Evolutionary conservation across 1,284 basidiomycete genomes (phyloP).

Genomic region (Afroboletus lepidellus): DNA sequence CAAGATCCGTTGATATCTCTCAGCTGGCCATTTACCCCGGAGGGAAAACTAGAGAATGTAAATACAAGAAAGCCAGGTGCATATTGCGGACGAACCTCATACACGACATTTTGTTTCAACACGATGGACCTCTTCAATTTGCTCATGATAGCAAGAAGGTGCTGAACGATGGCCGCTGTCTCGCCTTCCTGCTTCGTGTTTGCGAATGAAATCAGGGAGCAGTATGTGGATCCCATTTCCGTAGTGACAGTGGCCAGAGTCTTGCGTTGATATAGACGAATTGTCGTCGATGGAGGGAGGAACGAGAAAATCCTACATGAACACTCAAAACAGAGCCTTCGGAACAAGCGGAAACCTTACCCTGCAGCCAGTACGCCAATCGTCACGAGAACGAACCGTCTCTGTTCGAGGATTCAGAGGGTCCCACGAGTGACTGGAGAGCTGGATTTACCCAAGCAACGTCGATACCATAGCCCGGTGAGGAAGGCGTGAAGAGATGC

Average conservation of each 20-base stretch:
- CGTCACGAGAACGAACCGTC: constrained; percentile 61
- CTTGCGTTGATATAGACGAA: constrained; percentile 64
- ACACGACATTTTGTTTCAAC: constrained; percentile 57
- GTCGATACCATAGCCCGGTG: constrained; percentile 55
- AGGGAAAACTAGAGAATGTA: constrained; percentile 55
- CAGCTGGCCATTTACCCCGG: constrained; percentile 65
- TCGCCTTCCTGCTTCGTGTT: constrained; percentile 48
- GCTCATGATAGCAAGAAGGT: constrained; percentile 59
- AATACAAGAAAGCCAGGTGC: background rate
- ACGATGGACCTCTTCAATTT: constrained; percentile 60
- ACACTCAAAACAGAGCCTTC: constrained; percentile 2
- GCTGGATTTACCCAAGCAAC: constrained; percentile 59
- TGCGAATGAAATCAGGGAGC: constrained; percentile 65
- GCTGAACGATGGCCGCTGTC: constrained; percentile 52
- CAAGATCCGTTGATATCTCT: constrained; percentile 63
- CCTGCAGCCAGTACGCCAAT: constrained; percentile 64
- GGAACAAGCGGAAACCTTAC: constrained; percentile 37
- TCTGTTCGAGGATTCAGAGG: constrained; percentile 34
- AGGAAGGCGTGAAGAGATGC: constrained; percentile 43
- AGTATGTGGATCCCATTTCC: constrained; percentile 65
- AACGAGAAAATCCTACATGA: constrained; percentile 58
- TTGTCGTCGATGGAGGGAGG: constrained; percentile 68
- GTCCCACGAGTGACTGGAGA: background rate
- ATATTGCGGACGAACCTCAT: constrained; percentile 51
- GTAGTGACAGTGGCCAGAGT: constrained; percentile 59